phyloP scores from a whole-genome alignment of 495 filamentous ascomycete species.

The Penicillium canescens region DNA sequence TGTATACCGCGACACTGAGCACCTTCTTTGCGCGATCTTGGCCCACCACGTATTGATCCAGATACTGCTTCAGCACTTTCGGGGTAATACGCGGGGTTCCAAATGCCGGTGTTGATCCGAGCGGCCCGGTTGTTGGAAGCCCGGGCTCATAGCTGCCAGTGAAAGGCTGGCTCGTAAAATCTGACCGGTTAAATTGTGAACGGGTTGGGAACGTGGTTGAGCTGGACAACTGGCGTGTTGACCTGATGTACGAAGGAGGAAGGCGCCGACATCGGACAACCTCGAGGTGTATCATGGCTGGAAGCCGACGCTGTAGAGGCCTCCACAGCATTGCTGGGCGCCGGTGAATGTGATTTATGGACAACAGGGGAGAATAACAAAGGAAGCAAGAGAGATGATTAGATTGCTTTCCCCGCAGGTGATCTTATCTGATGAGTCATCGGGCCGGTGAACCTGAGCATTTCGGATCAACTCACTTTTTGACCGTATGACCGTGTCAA shows the following conservation, averaged over 20 bases:
- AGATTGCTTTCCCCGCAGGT: constrained; percentile 33
- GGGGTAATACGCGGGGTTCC: constrained; percentile 79
- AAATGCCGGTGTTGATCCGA: constrained; percentile 56
- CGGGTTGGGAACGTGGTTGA: constrained; percentile 36
- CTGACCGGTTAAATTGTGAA: constrained; percentile 61
- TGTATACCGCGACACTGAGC: constrained; percentile 90
- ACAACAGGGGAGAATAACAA: not conserved
- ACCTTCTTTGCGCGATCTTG: constrained; percentile 97
- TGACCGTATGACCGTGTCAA: no score
- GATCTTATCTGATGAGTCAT: constrained; percentile 34
- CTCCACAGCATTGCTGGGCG: constrained; percentile 22
- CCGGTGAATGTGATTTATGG: not conserved
- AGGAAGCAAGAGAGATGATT: constrained; percentile 2
- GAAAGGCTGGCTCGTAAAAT: constrained; percentile 66
- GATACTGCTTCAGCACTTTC: constrained; percentile 78
- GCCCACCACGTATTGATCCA: constrained; percentile 95
- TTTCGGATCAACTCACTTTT: no score
- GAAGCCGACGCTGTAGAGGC: constrained; percentile 19
- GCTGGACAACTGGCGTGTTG: constrained; percentile 26
- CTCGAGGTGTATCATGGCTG: constrained; percentile 14
- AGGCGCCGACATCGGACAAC: constrained; percentile 19
- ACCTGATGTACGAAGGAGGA: constrained; percentile 1
- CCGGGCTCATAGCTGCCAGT: constrained; percentile 76
- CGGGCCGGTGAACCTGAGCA: not conserved
- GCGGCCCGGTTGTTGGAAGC: constrained; percentile 57